Conservation (phyloP, 2,329 filamentous ascomycete species). For the Phoma herbarum region DNA sequence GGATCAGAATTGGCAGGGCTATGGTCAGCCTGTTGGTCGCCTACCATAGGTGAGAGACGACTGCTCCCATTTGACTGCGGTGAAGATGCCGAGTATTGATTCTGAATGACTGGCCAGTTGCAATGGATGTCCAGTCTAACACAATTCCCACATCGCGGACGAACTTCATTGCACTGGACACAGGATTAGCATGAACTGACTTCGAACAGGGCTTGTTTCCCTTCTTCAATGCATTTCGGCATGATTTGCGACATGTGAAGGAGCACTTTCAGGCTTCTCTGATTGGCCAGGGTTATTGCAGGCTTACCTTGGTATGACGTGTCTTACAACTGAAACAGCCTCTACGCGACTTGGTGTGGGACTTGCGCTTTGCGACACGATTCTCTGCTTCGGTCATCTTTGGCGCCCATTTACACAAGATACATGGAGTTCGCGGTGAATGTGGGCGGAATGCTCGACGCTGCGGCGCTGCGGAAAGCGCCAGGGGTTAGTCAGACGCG, state of each 20-base stretch:
- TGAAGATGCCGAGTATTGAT: slow-evolving; percentile 30
- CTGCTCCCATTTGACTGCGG: slow-evolving; percentile 28
- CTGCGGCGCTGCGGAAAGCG: slow-evolving; percentile 3
- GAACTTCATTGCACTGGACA: slow-evolving; percentile 42
- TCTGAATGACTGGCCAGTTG: slow-evolving; percentile 34
- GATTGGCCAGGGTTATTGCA: slow-evolving; percentile 9
- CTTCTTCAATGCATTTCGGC: background rate
- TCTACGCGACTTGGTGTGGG: slow-evolving; percentile 44
- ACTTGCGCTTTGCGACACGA: slow-evolving; percentile 41
- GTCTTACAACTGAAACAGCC: slow-evolving; percentile 46
- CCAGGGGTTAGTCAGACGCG: slow-evolving; percentile 9
- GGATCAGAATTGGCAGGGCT: slow-evolving; percentile 2
- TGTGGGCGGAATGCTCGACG: slow-evolving; percentile 4
- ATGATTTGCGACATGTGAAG: background rate
- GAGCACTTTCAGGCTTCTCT: background rate
- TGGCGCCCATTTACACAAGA: background rate
- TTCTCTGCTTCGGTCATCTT: slow-evolving; percentile 29
- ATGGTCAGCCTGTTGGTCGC: background rate
- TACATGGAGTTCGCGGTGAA: background rate
- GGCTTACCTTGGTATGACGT: slow-evolving; percentile 44
- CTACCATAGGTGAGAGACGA: slow-evolving; percentile 8
- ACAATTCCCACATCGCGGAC: slow-evolving; percentile 44
- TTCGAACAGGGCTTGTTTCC: background rate
- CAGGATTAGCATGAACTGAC: slow-evolving; percentile 1
- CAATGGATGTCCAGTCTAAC: slow-evolving; percentile 43